A percentile compares a stretch with the other conserved stretches of the same genome.
Conservation (phyloP, 2,329 filamentous ascomycete species). For the Scortechinia acanthostroma region DNA sequence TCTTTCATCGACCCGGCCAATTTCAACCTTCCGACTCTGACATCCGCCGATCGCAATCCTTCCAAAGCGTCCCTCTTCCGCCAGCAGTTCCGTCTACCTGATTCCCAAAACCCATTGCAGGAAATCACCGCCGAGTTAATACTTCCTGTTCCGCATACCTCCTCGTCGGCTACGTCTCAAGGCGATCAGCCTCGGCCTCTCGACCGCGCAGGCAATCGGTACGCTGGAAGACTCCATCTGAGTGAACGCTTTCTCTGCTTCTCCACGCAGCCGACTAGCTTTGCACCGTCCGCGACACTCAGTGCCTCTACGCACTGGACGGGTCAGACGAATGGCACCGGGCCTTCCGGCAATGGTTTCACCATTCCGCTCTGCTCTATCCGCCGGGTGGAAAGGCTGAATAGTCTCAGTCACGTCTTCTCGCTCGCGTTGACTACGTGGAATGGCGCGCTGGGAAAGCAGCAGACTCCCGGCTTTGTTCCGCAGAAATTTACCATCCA, state of each 20-base stretch:
- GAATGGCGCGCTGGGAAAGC: conserved; percentile 55
- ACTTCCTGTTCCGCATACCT: conserved; percentile 67
- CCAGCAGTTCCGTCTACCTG: conserved; percentile 89
- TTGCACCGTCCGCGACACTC: conserved; percentile 71
- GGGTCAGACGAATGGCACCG: conserved; percentile 85
- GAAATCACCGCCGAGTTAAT: conserved; percentile 96
- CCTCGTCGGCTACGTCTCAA: conserved; percentile 23
- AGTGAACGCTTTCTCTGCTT: conserved; percentile 95
- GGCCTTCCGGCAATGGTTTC: conserved; percentile 90
- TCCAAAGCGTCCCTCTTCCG: conserved; percentile 91
- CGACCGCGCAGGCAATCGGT: conserved; percentile 74
- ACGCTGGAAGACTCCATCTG: conserved; percentile 84
- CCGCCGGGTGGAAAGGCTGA: conserved; percentile 81
- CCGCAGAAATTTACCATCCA: conserved; percentile 89
- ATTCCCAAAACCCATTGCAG: conserved; percentile 84
- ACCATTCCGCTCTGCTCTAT: conserved; percentile 89
- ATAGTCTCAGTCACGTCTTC: conserved; percentile 88
- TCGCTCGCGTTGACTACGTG: conserved; percentile 90
- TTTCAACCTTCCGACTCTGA: conserved; percentile 67
- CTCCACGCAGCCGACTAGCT: conserved; percentile 85
- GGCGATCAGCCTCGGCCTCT: conserved; percentile 43
- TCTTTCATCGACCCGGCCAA: conserved; percentile 75
- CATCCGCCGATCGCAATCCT: conserved; percentile 71
- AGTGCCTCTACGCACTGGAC: conserved; percentile 78
- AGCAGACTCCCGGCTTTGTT: conserved; percentile 30